Evolutionary conservation across 2,329 filamentous ascomycete genomes (phyloP).

Genomic region (Juglanconis juglandina): DNA sequence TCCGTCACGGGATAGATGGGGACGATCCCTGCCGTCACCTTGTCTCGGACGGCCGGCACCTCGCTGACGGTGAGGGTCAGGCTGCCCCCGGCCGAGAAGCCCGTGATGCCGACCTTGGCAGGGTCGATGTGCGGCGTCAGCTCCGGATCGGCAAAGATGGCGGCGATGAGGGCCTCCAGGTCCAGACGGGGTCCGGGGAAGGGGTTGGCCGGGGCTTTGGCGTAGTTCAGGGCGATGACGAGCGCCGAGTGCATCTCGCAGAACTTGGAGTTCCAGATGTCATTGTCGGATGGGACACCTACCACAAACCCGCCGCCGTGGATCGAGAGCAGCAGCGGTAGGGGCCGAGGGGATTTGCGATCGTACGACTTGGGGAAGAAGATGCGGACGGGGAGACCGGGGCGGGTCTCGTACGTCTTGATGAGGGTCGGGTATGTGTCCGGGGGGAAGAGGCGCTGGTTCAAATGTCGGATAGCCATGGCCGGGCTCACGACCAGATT

Average conservation of each 20-base stretch:
- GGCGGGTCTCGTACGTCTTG: slow-evolving; percentile 11
- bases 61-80: slow-evolving; percentile 40
- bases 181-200: slow-evolving; percentile 46
- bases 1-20: slow-evolving; percentile 45
- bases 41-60: slow-evolving; percentile 32
- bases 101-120: slow-evolving; percentile 38
- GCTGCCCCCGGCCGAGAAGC: slow-evolving; percentile 52
- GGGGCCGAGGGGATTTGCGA: slow-evolving; percentile 20
- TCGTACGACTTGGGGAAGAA: slow-evolving; percentile 38
- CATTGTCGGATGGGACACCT: slow-evolving; percentile 40
- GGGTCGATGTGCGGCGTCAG: slow-evolving; percentile 41
- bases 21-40: slow-evolving; percentile 33
- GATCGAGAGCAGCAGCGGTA: slow-evolving; percentile 46
- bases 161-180: slow-evolving; percentile 39
- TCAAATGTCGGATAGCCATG: slow-evolving; percentile 7
- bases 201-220: slow-evolving; percentile 39
- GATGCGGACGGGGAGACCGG: slow-evolving; percentile 24
- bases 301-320: slow-evolving; percentile 51
- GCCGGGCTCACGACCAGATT: not conserved
- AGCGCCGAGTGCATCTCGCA: slow-evolving; percentile 37
- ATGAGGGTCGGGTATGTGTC: slow-evolving; percentile 2
- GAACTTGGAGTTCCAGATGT: slow-evolving; percentile 44
- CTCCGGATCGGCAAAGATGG: slow-evolving; percentile 38
- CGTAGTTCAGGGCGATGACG: slow-evolving; percentile 49
- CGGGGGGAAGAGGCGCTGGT: not conserved